Percentiles rank a stretch among this genome's conserved stretches.
phyloP scores from a whole-genome alignment of 1,139 yeast genomes.

The Scheffersomyces insectosa region DNA sequence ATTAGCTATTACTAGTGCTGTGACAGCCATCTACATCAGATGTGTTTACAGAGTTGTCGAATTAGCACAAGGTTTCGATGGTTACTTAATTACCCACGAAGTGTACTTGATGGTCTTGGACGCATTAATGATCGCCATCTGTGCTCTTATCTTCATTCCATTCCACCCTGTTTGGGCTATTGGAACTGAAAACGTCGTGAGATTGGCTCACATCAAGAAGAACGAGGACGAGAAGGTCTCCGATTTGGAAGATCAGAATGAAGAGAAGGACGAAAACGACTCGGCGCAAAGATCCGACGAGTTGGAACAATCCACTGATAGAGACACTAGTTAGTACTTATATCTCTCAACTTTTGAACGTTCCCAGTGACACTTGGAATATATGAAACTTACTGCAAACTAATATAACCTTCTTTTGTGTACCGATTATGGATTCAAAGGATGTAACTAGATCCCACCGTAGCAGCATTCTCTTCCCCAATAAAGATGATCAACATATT shows the following conservation, averaged over 20 bases:
- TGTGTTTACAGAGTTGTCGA: conserved; percentile 83
- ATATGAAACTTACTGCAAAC: too few relatives aligned
- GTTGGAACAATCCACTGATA: too few relatives aligned
- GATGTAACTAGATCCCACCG: too few relatives aligned
- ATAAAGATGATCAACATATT: too few relatives aligned
- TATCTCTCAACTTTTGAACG: too few relatives aligned
- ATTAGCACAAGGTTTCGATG: conserved; percentile 74
- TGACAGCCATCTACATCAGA: conserved; percentile 64
- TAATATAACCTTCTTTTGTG: too few relatives aligned
- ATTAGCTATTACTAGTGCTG: conserved; percentile 51
- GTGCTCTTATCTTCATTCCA: conserved; percentile 47
- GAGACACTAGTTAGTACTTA: too few relatives aligned
- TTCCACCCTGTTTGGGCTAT: conserved; percentile 66
- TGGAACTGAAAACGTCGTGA: conserved; percentile 41
- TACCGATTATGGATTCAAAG: too few relatives aligned
- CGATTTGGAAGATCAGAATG: conserved; percentile 7
- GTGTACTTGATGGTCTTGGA: conserved; percentile 75
- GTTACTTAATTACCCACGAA: conserved; percentile 70
- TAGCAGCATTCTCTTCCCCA: too few relatives aligned
- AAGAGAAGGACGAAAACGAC: neutral
- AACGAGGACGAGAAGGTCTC: conserved; percentile 23
- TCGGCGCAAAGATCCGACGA: too few relatives aligned
- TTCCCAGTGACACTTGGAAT: too few relatives aligned
- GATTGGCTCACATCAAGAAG: conserved; percentile 36
- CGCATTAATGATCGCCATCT: conserved; percentile 62